A percentile compares a stretch with the other conserved stretches of the same genome.
phyloP scores from a whole-genome alignment of 2,329 filamentous ascomycete genomes.

The Penicillium occitanis region DNA sequence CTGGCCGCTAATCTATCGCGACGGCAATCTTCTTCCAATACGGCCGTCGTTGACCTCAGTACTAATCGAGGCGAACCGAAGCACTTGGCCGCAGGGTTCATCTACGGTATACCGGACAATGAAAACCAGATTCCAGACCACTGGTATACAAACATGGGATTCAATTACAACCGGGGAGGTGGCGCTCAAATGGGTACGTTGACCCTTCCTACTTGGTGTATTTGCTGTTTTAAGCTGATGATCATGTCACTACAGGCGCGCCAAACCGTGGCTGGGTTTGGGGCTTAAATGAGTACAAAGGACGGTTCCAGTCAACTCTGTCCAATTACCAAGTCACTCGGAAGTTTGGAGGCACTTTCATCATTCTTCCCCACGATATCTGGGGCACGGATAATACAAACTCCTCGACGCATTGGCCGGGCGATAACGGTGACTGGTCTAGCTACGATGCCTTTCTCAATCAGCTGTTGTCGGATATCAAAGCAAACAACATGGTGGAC shows the following conservation, averaged over 20 bases:
- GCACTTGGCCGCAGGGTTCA: slow-evolving; percentile 44
- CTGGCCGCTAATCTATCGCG: not conserved
- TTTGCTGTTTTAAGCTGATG: not conserved
- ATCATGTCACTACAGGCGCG: slow-evolving; percentile 18
- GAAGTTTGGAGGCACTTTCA: slow-evolving; percentile 46
- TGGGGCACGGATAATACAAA: slow-evolving; percentile 52
- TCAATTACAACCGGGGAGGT: slow-evolving; percentile 43
- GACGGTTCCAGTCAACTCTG: slow-evolving; percentile 46
- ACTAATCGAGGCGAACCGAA: not conserved
- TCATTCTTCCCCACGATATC: slow-evolving; percentile 48
- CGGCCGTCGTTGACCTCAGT: not conserved
- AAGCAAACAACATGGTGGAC: slow-evolving; percentile 30
- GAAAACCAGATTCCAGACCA: slow-evolving; percentile 40
- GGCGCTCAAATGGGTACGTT: slow-evolving; percentile 40
- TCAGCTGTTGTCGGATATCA: slow-evolving; percentile 26
- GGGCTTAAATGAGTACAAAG: slow-evolving; percentile 35
- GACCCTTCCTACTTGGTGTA: not conserved
- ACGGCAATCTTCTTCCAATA: not conserved
- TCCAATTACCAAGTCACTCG: slow-evolving; percentile 49
- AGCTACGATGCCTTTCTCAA: slow-evolving; percentile 25
- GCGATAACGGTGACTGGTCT: slow-evolving; percentile 53
- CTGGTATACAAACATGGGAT: slow-evolving; percentile 44
- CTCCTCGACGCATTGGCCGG: slow-evolving; percentile 44
- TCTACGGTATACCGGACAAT: slow-evolving; percentile 47
- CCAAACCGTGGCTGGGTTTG: slow-evolving; percentile 43